Evolutionary conservation across 805 yeast genomes (phyloP).

Genomic region (Starmerella kuoi): DNA sequence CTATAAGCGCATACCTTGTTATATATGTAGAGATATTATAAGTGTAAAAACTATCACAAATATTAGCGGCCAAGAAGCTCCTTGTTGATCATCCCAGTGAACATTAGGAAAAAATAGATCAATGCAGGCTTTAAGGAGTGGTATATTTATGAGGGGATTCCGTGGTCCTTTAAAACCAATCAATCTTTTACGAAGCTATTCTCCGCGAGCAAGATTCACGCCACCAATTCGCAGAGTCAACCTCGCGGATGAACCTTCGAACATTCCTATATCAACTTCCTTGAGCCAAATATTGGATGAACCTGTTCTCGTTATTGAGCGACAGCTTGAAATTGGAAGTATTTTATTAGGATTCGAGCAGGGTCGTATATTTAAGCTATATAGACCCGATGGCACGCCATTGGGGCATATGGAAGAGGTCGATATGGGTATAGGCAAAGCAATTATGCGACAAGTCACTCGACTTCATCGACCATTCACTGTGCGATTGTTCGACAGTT

Average conservation of each 20-base stretch:
- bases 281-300: conserved; percentile 52
- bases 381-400: conserved; percentile 60
- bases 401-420: conserved; percentile 76
- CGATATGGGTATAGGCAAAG: conserved; percentile 55
- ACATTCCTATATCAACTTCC: conserved; percentile 28
- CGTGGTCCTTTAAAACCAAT: neutral
- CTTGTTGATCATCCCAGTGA: no score
- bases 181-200: neutral
- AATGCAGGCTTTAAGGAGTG: no score
- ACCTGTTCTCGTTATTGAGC: conserved; percentile 76
- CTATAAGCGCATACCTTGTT: no score
- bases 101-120: no score
- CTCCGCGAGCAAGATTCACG: conserved; percentile 2
- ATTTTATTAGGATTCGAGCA: conserved; percentile 83
- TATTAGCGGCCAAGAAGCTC: no score
- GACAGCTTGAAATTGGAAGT: conserved; percentile 82
- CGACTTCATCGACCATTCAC: conserved; percentile 68
- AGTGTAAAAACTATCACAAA: no score
- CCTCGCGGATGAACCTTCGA: conserved; percentile 2
- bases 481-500: conserved; percentile 29
- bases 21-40: no score
- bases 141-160: no score
- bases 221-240: conserved; percentile 7
- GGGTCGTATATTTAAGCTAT: conserved; percentile 60
- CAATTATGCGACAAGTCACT: conserved; percentile 71